These are phyloP conservation scores for Arabis hirsuta DNA, from an alignment of 345 rosid species.

Conservation along the genomic window DNA sequence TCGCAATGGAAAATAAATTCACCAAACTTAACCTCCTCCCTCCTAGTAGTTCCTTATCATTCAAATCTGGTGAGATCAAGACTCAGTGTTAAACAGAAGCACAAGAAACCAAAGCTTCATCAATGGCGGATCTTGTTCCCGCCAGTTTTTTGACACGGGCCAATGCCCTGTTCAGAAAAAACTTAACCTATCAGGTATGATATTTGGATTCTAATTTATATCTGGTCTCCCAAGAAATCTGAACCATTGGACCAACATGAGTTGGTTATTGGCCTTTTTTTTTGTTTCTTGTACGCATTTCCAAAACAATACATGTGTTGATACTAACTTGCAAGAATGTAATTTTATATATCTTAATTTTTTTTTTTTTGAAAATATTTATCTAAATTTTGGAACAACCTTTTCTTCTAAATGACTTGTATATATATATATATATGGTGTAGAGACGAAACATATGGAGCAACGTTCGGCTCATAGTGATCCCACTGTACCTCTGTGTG, in stretches of 20 bases:
- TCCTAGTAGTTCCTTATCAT: no score
- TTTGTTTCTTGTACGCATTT: no score
- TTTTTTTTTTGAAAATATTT: no score
- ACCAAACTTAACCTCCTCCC: no score
- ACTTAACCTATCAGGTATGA: conserved; percentile 78
- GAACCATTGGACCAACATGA: not conserved
- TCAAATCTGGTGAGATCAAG: no score
- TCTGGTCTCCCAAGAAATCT: no score
- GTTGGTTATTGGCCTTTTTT: no score
- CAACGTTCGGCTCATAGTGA: conserved; percentile 68
- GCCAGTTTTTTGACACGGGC: conserved; percentile 71
- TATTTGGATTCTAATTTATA: not conserved
- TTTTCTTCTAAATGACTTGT: not conserved
- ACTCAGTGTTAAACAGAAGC: not conserved
- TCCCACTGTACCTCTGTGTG: conserved; percentile 74
- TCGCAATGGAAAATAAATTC: no score
- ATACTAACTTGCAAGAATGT: no score
- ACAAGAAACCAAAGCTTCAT: conserved; percentile 24
- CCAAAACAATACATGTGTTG: no score
- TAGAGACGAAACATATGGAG: conserved; percentile 74
- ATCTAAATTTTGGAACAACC: not conserved
- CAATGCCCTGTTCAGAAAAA: conserved; percentile 82
- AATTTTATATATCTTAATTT: not conserved
- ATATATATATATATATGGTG: not conserved
- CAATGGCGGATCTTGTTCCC: conserved; percentile 56